Evolutionary conservation across 1,284 basidiomycete genomes (phyloP), one percentile per base, ranked within the genome.

Genomic region (Pseudozyma hubeiensis): DNA sequence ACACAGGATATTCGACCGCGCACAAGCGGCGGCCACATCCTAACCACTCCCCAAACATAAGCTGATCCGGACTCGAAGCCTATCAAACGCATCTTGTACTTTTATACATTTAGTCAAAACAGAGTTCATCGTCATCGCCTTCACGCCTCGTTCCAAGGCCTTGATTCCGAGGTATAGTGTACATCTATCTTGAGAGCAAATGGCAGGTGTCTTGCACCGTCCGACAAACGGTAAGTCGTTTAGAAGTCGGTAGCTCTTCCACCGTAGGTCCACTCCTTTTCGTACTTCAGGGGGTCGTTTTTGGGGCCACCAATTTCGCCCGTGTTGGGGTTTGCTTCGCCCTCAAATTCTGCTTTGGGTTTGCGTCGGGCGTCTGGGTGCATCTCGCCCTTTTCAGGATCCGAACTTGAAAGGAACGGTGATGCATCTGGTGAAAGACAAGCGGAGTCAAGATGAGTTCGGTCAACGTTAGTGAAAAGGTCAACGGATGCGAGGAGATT

Each of bases 251-350:
- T 80, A 1, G 81, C 80, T 29, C 84, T 70, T 0, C 84, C 84
- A 14, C 80, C 84, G 48, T 79, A 85, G 3, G 79, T 78, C 84
- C 84, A 85, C 45, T 85, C 84, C 46, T 73, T 68, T 35, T 79
- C 71, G 74, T 82, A 84, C 31, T 65, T 81, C 58, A 89, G 84
- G 17, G 88, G 88, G 75, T 89, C 88, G 17, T 85, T 84, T 81
- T 89, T 89, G 1, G 88, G 88, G 0, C 88, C 88, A 0, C 88
- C 88, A 8, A 86, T 73, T 75, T 89, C 88, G 16, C 88, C 88
- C 34, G 88, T 89, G 17, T 77, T 77, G 4, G 88, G 88, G 77
- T 89, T 88, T 0, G 79, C 75, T 9, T 88, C 87, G 5, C 88
- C 88, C 55, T 88, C 85, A 56, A 89, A 89, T 49, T 87, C 86